Evolutionary conservation across 1,284 basidiomycete species (phyloP), one percentile per base, ranked within the genome.

Genomic region (Cutaneotrichosporon sp.): DNA sequence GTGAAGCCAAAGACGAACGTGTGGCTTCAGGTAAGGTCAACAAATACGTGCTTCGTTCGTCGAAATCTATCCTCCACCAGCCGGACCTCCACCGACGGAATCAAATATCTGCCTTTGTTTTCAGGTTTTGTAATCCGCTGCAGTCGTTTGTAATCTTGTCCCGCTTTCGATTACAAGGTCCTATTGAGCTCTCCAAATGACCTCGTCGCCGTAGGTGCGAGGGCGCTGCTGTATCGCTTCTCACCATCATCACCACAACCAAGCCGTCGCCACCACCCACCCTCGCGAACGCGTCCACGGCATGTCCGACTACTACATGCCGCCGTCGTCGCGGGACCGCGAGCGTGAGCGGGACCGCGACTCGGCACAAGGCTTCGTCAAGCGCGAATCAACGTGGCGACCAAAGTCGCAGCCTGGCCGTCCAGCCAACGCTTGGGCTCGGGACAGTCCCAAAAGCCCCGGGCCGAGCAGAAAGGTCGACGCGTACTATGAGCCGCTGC

Each of bases 331-430:
- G 10, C 29, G 24, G 14, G 27, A 35, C 5, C 45, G 46, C 16
- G 44, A 49, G 17, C n/a, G 31, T 11, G 52, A 44, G 31, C 11
- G 17, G 11, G 38, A 32, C 26, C 20, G 33, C 34, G 32, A 29
- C 31, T 26, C 38, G 38, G 37, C 44, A 11, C 49, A 44, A 19
- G 46, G 34, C 11, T 41, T 43, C n/a, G 53, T 59, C 29, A 54
- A 50, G 43, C 52, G 57, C 46, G 57, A 59, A 43, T 59, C 57
- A n/a, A 55, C 57, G 9, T 59, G 57, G 57, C 52, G 57, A 9
- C 57, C 57, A n/a, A 38, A 34, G 19, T 29, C 42, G 3, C 49
- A 44, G 39, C 31, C 29, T 4, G 24, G 44, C 3, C 49, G 48
- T n/a, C 45, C 53, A 1, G 22, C 43, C 9, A 56, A 56, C 33